These are phyloP conservation scores for Neurospora cerealis DNA, from an alignment of 495 filamentous ascomycete genomes.

Conservation along the genomic window DNA sequence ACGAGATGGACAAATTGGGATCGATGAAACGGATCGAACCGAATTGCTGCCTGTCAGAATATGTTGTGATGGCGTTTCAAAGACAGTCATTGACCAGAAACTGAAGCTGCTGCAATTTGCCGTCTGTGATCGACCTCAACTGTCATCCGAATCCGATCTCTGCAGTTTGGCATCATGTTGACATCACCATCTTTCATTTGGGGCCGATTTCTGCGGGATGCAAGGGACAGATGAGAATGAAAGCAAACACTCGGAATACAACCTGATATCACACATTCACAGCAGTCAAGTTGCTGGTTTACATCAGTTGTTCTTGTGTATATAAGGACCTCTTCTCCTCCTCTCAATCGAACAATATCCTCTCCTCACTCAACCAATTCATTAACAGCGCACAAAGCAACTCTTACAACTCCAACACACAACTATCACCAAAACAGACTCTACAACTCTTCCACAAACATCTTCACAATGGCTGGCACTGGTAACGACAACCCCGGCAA, in stretches of 20 bases:
- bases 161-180: neutral
- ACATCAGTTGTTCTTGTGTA: neutral
- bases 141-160: neutral
- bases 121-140: neutral
- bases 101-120: neutral
- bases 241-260: neutral
- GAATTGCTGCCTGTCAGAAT: neutral
- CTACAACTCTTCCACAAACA: neutral
- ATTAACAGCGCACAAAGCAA: neutral
- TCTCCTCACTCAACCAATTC: neutral
- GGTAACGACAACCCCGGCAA: constrained; percentile 48
- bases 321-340: neutral
- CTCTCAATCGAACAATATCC: neutral
- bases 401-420: neutral
- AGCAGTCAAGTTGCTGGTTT: neutral
- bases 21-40: neutral
- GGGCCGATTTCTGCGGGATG: neutral
- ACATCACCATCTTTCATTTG: neutral
- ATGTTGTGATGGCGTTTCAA: neutral
- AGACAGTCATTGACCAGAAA: neutral
- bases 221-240: neutral
- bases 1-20: neutral
- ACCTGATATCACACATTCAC: neutral
- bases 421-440: neutral
- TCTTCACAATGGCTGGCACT: neutral